Evolutionary conservation across 495 filamentous ascomycete species (phyloP), one percentile per base, ranked within the genome.

Genomic region (Chaetomium tenue): DNA sequence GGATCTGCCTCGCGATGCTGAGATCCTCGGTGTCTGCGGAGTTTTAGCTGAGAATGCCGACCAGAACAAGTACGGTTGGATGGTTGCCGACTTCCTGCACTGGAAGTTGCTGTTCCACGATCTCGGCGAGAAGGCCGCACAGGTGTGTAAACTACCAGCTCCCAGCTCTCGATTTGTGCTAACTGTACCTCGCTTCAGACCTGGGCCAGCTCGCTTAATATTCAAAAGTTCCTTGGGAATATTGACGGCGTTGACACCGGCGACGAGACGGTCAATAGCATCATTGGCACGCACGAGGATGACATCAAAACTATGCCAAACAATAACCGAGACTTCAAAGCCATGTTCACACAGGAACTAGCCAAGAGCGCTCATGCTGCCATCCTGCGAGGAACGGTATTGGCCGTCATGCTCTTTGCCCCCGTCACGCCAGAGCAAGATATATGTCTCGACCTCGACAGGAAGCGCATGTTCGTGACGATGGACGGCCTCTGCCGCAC

Each of bases 341-440:
- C 22, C 1, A 63, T 56, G 0, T 71, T 77, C 61, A 8, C 71
- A 13, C 30, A 16, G 5, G 40, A 57, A 9, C 59, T 77, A 33
- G 47, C 25, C 11, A 30, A 66, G 2, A 69, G 70, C 40, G 67
- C 70, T n/a, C 42, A 59, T 16, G 15, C 60, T 11, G 72, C 67
- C 18, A 55, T 63, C 18, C 11, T 59, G 16, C 47, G 47, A 1
- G 54, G 58, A 2, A 64, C 64, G 0, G 63, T 69, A 2, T 55
- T 79, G 9, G 40, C 77, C 30, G 42, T 79, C 55, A 66, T 78
- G 47, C 40, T 76, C 39, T 78, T 75, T 51, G 70, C 71, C 6
- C 71, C 70, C 0, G 70, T 73, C 3, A 74, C 74, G 12, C 52
- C 72, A 0, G 74, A 79, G 58, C 73, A 75, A n/a, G 73, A 77